Base-by-base conservation (phyloP, 106 monocot species). In the Alisma plantagoaquatica region DNA sequence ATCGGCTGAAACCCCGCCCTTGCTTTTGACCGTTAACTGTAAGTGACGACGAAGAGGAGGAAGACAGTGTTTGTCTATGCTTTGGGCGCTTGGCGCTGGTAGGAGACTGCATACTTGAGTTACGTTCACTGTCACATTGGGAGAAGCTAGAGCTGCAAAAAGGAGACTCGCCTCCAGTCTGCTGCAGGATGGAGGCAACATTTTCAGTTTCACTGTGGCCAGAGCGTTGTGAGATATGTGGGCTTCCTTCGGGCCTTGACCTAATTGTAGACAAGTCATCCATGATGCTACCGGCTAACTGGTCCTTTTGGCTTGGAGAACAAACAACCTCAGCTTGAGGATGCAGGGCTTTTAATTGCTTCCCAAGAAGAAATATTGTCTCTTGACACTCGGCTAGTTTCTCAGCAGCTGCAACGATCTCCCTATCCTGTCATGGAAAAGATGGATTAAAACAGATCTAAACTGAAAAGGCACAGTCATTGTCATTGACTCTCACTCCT, bases 311-410 rank as follows among this genome's bases (percentile, higher is more conserved):
- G 5, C n/a, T n/a, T n/a, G 62, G 44, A 45, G 62, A 47, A 8
- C 31, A 25, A 4, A 15, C 30, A 17, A 55, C 5, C 11, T 63
- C 56, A 29, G 62, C n/a, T 31, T 25, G 50, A 57, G 71, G 64
- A 11, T 35, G 57, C 51, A 72, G n/a, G 1, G 64, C 41, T 12
- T 72, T 48, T 14, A 72, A 32, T 50, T 72, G 64, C 43, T 52
- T 57, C 33, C 64, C 51, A 27, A 72, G 70, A n/a, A 63, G 45
- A 41, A 56, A 41, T 30, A 72, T 64, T 38, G 72, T 58, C 46
- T 72, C 64, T 23, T 65, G 64, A 33, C 72, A 72, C 35, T 72
- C 58, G 19, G 58, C 63, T n/a, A 72, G 72, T 29, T 72, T 64
- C 56, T 72, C 72, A 33, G 64, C 32, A 12, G 72, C 64, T 23